Evolutionary conservation across 148 eudicot species (phyloP), one percentile per base, ranked within the genome.

Genomic region (Amaranthus hypochondriacus): DNA sequence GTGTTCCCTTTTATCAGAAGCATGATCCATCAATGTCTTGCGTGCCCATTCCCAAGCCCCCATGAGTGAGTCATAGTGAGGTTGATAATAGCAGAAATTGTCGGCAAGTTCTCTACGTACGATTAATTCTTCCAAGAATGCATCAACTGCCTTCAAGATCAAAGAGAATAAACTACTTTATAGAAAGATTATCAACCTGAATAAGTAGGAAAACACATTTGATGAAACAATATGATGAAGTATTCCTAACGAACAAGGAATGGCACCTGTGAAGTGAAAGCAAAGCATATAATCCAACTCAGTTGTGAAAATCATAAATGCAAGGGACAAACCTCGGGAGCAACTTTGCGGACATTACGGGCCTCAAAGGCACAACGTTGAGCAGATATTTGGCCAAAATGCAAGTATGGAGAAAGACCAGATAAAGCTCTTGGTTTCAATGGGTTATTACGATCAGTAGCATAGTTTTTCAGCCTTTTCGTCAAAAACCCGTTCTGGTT

Each of bases 31-130:
- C 80, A 96, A 77, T 57, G 97, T 84, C 79, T 87, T 89, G 71
- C 91, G 94, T 9, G 99, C 97, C 99, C 97, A 96, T 39, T 92
- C 97, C 99, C 99, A 96, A 44, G 99, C 97, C 56, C 99, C 97
- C 80, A 81, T 69, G 55, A 96, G 63, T 6, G 97, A 96, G 81
- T 92, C 99, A 79, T 96, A 96, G n/a, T 85, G 84, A 76, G 97
- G 97, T 77, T 96, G 91, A 81, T 96, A 92, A 73, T 77, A 89
- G 86, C 97, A 96, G 73, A 86, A 96, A 75, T 92, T 96, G 72
- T 96, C 99, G 69, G 99, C 89, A 54, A 96, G 92, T 77, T 96
- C 99, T 81, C 99, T 89, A 9, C 99, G 96, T 59, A 96, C 89
- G 14, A 96, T 82, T 70, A 92, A 74, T 80, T 96, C 99, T 87